A percentile compares a stretch with the other conserved stretches of the same genome.
phyloP scores from a whole-genome alignment of 768 basidiomycete species.

The Podaxis sp. region DNA sequence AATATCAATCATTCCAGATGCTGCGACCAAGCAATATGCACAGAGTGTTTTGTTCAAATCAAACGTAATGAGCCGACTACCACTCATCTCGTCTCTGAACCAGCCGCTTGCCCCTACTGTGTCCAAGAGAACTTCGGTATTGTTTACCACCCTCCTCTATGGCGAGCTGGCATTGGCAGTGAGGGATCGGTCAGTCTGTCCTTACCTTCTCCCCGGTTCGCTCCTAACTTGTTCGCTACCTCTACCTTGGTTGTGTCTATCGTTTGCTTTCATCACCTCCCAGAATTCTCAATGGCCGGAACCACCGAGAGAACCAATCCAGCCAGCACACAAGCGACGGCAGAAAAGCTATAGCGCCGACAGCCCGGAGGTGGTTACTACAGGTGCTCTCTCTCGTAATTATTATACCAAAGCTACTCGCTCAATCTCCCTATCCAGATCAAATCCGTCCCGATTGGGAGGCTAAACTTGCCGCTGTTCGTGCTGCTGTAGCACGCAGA shows the following conservation, averaged over 20 bases:
- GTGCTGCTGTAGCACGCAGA: constrained; percentile 91
- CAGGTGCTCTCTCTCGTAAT: constrained; percentile 42
- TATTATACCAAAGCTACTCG: background rate
- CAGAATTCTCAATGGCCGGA: constrained; percentile 42
- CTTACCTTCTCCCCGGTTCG: constrained; percentile 5
- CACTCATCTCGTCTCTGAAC: constrained; percentile 94
- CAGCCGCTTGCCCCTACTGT: constrained; percentile 96
- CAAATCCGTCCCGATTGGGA: constrained; percentile 99
- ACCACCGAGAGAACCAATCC: constrained; percentile 28
- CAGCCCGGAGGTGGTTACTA: constrained; percentile 87
- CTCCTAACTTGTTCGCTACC: background rate
- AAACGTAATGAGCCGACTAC: constrained; percentile 93
- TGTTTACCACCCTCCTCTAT: constrained; percentile 76
- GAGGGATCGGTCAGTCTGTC: constrained; percentile 57
- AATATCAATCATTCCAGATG: constrained; percentile 98
- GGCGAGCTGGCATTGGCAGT: constrained; percentile 76
- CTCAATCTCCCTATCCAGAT: constrained; percentile 43
- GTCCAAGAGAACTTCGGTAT: constrained; percentile 97
- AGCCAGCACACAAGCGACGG: constrained; percentile 61
- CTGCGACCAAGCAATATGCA: constrained; percentile 98
- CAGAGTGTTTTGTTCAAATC: constrained; percentile 99
- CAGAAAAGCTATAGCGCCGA: constrained; percentile 88
- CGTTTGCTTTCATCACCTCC: constrained; percentile 21
- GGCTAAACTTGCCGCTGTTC: constrained; percentile 87
- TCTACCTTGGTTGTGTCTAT: background rate